A percentile compares a stretch with the other conserved stretches of the same genome.
Evolutionary conservation across 78 protist species (phyloP).

Genomic region (Monosiga brevicollis): DNA sequence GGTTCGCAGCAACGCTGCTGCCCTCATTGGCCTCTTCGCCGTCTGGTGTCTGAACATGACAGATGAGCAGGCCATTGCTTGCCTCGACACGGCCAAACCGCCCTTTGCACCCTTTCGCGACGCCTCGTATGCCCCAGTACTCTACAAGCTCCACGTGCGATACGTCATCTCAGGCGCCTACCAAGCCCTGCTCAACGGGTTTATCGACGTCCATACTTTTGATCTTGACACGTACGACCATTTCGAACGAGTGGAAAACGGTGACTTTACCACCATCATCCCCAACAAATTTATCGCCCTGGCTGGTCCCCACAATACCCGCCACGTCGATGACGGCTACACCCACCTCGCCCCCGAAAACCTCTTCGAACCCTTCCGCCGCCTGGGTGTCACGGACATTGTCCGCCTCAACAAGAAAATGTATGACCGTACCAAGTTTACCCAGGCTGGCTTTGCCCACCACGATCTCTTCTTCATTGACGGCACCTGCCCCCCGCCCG

Average conservation of each 20-base stretch:
- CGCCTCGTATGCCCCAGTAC: constrained; percentile 49
- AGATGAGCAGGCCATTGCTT: constrained; percentile 30
- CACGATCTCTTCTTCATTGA: constrained; percentile 59
- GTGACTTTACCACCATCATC: constrained; percentile 83
- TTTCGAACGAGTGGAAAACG: constrained; percentile 63
- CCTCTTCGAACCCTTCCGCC: constrained; percentile 37
- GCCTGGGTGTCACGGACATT: constrained; percentile 38
- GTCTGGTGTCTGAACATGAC: constrained; percentile 2
- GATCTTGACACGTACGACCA: constrained; percentile 40
- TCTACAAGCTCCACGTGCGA: constrained; percentile 34
- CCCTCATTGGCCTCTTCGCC: constrained; percentile 16
- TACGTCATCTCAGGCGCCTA: constrained; percentile 34
- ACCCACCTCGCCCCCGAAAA: constrained; percentile 32
- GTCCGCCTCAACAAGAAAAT: constrained; percentile 61
- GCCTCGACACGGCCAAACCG: constrained; percentile 13
- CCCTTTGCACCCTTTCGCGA: constrained; percentile 67
- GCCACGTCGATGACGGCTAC: not conserved
- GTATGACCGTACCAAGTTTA: constrained; percentile 39
- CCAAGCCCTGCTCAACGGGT: constrained; percentile 18
- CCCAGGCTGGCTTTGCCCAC: constrained; percentile 42
- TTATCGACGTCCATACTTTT: constrained; percentile 24
- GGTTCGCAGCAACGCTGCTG: constrained; percentile 29
- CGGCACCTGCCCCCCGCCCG: constrained; percentile 61
- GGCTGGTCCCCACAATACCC: constrained; percentile 37
- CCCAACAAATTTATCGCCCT: constrained; percentile 73